These are phyloP conservation scores for Fragilaria crotonensis DNA, from an alignment of 108 stramenopile genomes.

Conservation along the genomic window DNA sequence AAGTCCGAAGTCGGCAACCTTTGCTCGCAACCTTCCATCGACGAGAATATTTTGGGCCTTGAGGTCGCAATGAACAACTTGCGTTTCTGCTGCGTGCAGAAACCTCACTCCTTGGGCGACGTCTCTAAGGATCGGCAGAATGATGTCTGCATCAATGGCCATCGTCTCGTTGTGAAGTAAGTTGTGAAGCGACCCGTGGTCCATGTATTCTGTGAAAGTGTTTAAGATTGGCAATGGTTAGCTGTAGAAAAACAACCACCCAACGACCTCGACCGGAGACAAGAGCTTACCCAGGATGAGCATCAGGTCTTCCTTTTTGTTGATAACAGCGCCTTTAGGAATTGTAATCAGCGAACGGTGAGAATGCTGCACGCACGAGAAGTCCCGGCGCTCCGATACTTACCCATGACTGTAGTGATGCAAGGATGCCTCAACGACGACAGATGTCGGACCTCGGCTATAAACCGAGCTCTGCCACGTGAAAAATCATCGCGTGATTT, in stretches of 20 bases:
- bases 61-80: constrained; percentile 45
- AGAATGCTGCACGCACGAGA: too few relatives aligned
- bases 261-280: too few relatives aligned
- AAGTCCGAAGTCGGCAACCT: constrained; percentile 59
- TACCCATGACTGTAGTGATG: constrained; percentile 42
- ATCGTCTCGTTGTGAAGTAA: constrained; percentile 54
- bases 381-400: constrained; percentile 13
- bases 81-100: constrained; percentile 41
- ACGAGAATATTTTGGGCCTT: constrained; percentile 51
- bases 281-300: too few relatives aligned
- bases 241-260: too few relatives aligned
- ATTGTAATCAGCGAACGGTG: too few relatives aligned
- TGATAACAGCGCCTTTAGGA: too few relatives aligned
- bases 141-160: constrained; percentile 32
- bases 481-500: too few relatives aligned
- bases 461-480: neutral
- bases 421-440: constrained; percentile 46
- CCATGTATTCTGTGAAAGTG: constrained; percentile 70
- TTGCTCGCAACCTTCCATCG: constrained; percentile 41
- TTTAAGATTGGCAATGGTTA: too few relatives aligned
- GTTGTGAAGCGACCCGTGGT: constrained; percentile 43
- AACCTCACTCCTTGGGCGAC: constrained; percentile 45
- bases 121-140: constrained; percentile 45
- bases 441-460: constrained; percentile 28
- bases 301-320: constrained; percentile 31